These are phyloP conservation scores for Luzula sylvatica DNA, from an alignment of 176 grass and related monocot genomes.

Conservation along the genomic window DNA sequence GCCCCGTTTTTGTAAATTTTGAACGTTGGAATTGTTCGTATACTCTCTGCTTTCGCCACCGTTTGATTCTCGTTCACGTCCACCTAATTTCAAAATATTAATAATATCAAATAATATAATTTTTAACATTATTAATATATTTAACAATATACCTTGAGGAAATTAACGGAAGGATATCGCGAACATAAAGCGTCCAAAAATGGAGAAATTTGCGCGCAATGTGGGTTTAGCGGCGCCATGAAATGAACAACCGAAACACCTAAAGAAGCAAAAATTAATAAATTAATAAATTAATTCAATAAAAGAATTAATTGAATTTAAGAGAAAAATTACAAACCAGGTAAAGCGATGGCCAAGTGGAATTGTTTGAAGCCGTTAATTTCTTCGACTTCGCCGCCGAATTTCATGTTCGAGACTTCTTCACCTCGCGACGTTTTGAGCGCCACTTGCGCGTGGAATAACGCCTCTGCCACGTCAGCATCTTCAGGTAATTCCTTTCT, in stretches of 20 bases:
- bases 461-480: conserved; percentile 71
- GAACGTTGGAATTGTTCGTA: conserved; percentile 75
- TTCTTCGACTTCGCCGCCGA: conserved; percentile 84
- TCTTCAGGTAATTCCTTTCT: conserved; percentile 75
- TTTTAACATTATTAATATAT: neutral
- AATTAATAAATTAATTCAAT: conserved; percentile 41
- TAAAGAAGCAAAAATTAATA: conserved; percentile 61
- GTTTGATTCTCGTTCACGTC: conserved; percentile 61
- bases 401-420: conserved; percentile 81
- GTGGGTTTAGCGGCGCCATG: conserved; percentile 58
- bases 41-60: conserved; percentile 61
- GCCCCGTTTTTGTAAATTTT: conserved; percentile 89
- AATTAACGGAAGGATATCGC: conserved; percentile 86
- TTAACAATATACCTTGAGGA: conserved; percentile 63
- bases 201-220: conserved; percentile 60
- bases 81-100: conserved; percentile 31
- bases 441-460: conserved; percentile 78
- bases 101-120: too few species aligned
- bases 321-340: conserved; percentile 47
- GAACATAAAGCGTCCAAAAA: conserved; percentile 62
- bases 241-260: conserved; percentile 87
- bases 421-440: conserved; percentile 83
- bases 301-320: neutral
- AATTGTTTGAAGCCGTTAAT: conserved; percentile 76
- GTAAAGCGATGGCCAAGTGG: conserved; percentile 64